These are phyloP conservation scores for Aspergillus ostianus DNA, from an alignment of 495 filamentous ascomycete genomes.

Conservation along the genomic window DNA sequence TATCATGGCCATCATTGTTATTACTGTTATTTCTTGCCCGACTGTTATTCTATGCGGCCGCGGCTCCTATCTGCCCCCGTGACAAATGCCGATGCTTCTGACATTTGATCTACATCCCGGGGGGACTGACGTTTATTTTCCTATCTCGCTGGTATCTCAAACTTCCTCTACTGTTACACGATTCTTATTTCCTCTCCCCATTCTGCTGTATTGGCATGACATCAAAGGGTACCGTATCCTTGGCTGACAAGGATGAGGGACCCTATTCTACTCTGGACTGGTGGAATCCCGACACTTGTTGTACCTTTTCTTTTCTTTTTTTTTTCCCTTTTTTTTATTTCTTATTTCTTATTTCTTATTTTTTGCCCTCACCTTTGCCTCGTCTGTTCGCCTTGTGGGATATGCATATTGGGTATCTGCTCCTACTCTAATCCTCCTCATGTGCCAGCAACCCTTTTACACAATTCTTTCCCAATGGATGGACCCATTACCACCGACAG, in stretches of 20 bases:
- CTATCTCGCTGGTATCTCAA: slow-evolving; percentile 13
- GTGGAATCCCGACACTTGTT: slow-evolving; percentile 20
- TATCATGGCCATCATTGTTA: too few species aligned
- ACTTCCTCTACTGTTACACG: not conserved
- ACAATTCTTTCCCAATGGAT: slow-evolving; percentile 38
- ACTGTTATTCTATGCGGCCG: not conserved
- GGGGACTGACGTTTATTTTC: slow-evolving; percentile 15
- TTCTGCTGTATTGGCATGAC: slow-evolving; percentile 19
- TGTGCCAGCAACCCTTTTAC: slow-evolving; percentile 33
- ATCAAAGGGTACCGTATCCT: slow-evolving; percentile 23
- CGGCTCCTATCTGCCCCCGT: slow-evolving; percentile 9
- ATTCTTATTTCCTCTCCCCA: not conserved
- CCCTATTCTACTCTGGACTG: slow-evolving; percentile 25
- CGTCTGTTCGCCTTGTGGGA: slow-evolving; percentile 10
- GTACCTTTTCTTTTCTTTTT: slow-evolving; percentile 21
- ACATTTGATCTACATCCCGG: slow-evolving; percentile 25
- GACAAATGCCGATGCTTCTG: slow-evolving; percentile 15
- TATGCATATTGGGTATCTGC: slow-evolving; percentile 10
- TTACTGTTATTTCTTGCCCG: slow-evolving; percentile 1
- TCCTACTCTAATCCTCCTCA: slow-evolving; percentile 16
- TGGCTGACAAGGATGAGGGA: slow-evolving; percentile 23
- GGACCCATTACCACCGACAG: slow-evolving; percentile 40
- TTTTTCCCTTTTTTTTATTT: slow-evolving; percentile 18
- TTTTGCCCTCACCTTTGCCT: slow-evolving; percentile 11
- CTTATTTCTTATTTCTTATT: too few species aligned